Evolutionary conservation across 352 stramenopile species (phyloP).

Genomic region (Phytophthora foliorum): DNA sequence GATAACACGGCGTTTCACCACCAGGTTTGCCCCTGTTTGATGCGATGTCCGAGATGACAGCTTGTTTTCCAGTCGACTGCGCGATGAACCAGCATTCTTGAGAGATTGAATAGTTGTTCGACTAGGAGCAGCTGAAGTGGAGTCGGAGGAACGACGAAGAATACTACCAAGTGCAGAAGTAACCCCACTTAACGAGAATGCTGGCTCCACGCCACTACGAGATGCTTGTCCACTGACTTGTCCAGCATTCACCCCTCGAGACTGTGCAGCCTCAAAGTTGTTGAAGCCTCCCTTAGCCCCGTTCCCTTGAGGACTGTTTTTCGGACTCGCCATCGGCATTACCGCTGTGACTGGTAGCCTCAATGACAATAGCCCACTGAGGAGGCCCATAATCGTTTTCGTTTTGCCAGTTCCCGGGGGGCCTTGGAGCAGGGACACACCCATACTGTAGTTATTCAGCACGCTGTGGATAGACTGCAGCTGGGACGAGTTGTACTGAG

Average conservation of each 20-base stretch:
- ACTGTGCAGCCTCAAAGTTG: conserved; percentile 61
- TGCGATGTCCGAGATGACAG: conserved; percentile 42
- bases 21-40: conserved; percentile 39
- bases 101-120: conserved; percentile 71
- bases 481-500: conserved; percentile 89
- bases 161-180: conserved; percentile 66
- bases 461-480: conserved; percentile 90
- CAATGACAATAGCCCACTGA: conserved; percentile 81
- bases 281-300: conserved; percentile 44
- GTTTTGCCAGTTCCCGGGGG: conserved; percentile 97
- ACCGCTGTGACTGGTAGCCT: conserved; percentile 61
- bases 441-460: conserved; percentile 88
- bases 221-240: conserved; percentile 16
- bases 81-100: conserved; percentile 62
- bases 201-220: conserved; percentile 14
- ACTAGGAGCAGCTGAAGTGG: conserved; percentile 37
- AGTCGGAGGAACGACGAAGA: conserved; percentile 55
- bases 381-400: conserved; percentile 90
- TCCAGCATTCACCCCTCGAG: conserved; percentile 33
- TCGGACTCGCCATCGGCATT: conserved; percentile 37
- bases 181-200: conserved; percentile 70
- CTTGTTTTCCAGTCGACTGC: conserved; percentile 78
- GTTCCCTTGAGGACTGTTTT: conserved; percentile 28
- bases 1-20: conserved; percentile 63
- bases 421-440: conserved; percentile 94